Evolutionary conservation across 2,329 filamentous ascomycete genomes (phyloP).

Genomic region (Pleoardoris graminearum): DNA sequence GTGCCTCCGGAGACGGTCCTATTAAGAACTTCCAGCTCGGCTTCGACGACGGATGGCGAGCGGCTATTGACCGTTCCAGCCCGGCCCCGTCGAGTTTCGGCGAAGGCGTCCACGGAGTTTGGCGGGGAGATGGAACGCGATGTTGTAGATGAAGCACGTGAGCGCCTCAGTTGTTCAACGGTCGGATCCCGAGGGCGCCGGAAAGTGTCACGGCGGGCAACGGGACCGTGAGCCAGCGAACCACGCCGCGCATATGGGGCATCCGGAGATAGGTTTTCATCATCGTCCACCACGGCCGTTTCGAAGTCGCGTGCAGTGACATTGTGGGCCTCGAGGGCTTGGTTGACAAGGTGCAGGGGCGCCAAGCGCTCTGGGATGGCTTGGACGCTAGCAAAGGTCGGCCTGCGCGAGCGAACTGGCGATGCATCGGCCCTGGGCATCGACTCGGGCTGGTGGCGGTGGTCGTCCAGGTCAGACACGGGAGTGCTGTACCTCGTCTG

Average conservation of each 20-base stretch:
- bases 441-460: conserved; percentile 69
- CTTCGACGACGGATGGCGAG: conserved; percentile 39
- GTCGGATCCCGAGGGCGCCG: conserved; percentile 45
- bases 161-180: conserved; percentile 43
- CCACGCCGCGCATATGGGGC: conserved; percentile 54
- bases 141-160: conserved; percentile 55
- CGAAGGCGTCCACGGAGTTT: conserved; percentile 97
- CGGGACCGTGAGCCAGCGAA: conserved; percentile 48
- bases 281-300: conserved; percentile 80
- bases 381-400: conserved; percentile 71
- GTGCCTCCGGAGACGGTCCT: conserved; percentile 73
- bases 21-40: conserved; percentile 62
- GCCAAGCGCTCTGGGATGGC: conserved; percentile 47
- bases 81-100: conserved; percentile 73
- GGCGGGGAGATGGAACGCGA: conserved; percentile 81
- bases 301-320: conserved; percentile 78
- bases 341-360: conserved; percentile 50
- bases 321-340: conserved; percentile 48
- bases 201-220: conserved; percentile 50
- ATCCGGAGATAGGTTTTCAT: conserved; percentile 49
- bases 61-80: conserved; percentile 67
- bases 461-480: conserved; percentile 83
- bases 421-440: conserved; percentile 62
- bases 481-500: conserved; percentile 72
- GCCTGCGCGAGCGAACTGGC: conserved; percentile 59